Evolutionary conservation across 163 green algal species (phyloP), one percentile per base, ranked within the genome.

Genomic region (Scenedesmus sp.): DNA sequence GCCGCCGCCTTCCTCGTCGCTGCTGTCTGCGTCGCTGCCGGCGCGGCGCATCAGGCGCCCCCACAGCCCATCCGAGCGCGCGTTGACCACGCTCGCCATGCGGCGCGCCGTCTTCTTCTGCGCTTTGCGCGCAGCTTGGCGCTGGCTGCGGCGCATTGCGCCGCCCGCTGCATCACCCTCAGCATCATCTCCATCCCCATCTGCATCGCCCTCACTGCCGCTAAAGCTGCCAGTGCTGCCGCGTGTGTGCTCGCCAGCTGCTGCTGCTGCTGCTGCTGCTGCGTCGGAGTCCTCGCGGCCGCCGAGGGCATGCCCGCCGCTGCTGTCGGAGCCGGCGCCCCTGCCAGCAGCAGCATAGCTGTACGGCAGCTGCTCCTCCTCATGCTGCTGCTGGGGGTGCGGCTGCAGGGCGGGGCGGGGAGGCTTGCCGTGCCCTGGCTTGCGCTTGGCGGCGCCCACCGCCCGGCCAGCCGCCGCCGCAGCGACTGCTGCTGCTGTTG

Each of bases 391-490:
- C 70, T 79, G 70, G 23, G 18, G 2, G 70, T 79, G 70, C 7
- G 59, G 57, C 52, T 88, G 83, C n/a, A 46, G 76, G 34, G 67
- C 56, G n/a, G 66, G 83, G 2, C 60, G 57, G 18, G 67, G 87
- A 0, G 66, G 87, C n/a, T 62, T 79, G 5, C 70, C 70, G 20
- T 79, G 46, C 2, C 74, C 87, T 0, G 87, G 70, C 87, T 91
- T 91, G 57, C 87, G 87, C 87, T 87, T 91, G 57, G 87, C 87
- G 4, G 87, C 76, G 67, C 87, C 87, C 7, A 91, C 87, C 34
- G 76, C 13, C 56, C 64, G 84, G 1, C 84, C 84, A 54, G 16
- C 56, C 13, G 70, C 87, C 23, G 87, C 87, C 46, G 87, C 87
- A 60, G 87, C 73, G 5, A 73, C 70, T 20, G 87, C 70, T 55